These are phyloP conservation scores for Abelmoschus esculentus DNA, from an alignment of 345 rosid species.

Conservation along the genomic window DNA sequence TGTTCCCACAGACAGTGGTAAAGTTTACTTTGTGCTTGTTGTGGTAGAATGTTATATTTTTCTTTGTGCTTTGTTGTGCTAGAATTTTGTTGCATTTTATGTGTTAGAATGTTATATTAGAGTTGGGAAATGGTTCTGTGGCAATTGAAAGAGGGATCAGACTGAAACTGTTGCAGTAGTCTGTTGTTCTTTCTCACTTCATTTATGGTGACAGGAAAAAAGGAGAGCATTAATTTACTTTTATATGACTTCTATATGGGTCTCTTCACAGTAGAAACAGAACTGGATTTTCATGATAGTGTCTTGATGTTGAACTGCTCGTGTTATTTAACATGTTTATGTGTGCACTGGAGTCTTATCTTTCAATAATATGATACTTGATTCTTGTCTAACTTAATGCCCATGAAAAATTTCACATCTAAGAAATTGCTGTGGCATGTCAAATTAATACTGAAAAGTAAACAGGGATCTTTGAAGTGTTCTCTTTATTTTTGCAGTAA, in stretches of 20 bases:
- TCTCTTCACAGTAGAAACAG: background rate
- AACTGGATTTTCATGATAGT: background rate
- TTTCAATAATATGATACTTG: background rate
- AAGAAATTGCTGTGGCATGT: background rate
- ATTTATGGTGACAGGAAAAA: background rate
- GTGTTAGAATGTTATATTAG: background rate
- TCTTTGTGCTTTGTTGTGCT: background rate
- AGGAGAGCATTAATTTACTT: background rate
- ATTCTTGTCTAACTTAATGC: background rate
- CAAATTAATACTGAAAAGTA: background rate
- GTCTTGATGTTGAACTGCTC: background rate
- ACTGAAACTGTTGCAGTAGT: background rate
- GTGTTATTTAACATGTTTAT: background rate
- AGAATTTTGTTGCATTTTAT: background rate
- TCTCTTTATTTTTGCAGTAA: background rate
- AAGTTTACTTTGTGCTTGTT: slow-evolving; percentile 5
- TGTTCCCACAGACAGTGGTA: slow-evolving; percentile 28
- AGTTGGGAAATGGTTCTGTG: background rate
- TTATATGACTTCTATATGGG: background rate
- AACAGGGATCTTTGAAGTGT: background rate
- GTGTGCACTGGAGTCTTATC: background rate
- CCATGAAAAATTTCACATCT: background rate
- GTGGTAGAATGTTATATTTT: background rate
- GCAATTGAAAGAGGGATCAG: slow-evolving; percentile 1
- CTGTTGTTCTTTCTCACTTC: background rate